These are phyloP conservation scores for Aspergillus heteromorphus DNA, from an alignment of 495 filamentous ascomycete species.

Conservation along the genomic window DNA sequence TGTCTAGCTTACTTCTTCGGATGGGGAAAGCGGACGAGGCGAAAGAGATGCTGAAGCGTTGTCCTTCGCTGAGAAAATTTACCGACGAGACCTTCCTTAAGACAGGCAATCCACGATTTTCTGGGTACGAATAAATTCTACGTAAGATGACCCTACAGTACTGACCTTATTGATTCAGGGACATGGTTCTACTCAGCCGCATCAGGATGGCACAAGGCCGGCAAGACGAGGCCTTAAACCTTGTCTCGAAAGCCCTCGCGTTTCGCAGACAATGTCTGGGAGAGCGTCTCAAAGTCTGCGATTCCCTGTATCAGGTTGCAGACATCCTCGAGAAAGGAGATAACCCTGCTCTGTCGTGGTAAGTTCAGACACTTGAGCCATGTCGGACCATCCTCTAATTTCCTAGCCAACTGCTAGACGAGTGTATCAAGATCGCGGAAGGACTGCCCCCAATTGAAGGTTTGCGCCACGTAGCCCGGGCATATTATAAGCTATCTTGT, in stretches of 20 bases:
- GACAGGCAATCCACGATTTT: constrained; percentile 5
- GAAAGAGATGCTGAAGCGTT: constrained; percentile 20
- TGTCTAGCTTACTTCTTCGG: constrained; percentile 19
- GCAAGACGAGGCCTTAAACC: neutral
- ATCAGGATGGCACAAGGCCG: constrained; percentile 1
- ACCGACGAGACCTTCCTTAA: constrained; percentile 18
- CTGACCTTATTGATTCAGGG: neutral
- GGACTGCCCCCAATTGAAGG: constrained; percentile 2
- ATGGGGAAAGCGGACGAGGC: constrained; percentile 22
- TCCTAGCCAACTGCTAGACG: constrained; percentile 1
- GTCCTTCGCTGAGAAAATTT: constrained; percentile 22
- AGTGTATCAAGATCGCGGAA: constrained; percentile 6
- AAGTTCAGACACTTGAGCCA: neutral
- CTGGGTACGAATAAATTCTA: neutral
- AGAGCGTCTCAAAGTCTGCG: constrained; percentile 7
- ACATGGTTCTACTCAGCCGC: constrained; percentile 7
- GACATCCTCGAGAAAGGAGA: neutral
- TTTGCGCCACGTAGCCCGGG: constrained; percentile 3
- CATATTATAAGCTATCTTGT: neutral
- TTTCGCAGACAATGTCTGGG: constrained; percentile 2
- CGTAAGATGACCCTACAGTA: neutral
- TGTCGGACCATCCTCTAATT: neutral
- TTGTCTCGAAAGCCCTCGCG: constrained; percentile 4
- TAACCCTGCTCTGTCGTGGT: neutral
- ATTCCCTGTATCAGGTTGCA: constrained; percentile 5